These are phyloP conservation scores for Termitomyces sp. DNA, from an alignment of 768 basidiomycete species.

Conservation along the genomic window DNA sequence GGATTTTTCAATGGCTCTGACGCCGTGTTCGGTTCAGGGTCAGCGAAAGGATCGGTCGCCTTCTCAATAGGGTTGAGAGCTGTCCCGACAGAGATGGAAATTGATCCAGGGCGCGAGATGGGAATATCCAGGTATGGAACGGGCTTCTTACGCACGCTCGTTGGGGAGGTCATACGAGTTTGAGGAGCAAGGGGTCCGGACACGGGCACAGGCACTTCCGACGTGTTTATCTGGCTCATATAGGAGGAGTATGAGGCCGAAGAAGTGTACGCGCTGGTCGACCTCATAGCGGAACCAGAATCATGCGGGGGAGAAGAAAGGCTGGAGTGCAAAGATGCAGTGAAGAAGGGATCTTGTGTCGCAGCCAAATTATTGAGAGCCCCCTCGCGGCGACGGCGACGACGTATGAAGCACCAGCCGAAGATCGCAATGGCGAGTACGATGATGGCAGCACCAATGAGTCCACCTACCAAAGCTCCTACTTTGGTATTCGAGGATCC, in stretches of 20 bases:
- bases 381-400: constrained; percentile 15
- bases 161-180: neutral
- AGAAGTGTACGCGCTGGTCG: neutral
- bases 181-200: neutral
- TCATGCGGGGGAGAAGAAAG: neutral
- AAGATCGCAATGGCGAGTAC: constrained; percentile 12
- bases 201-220: neutral
- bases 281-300: neutral
- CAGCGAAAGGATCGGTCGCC: constrained; percentile 13
- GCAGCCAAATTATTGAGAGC: constrained; percentile 1
- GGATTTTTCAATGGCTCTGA: constrained; percentile 7
- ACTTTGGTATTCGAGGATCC: constrained; percentile 5
- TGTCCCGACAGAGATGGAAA: neutral
- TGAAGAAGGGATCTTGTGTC: constrained; percentile 8
- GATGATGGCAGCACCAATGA: constrained; percentile 13
- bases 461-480: constrained; percentile 15
- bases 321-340: neutral
- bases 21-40: constrained; percentile 1
- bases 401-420: constrained; percentile 10
- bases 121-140: constrained; percentile 13
- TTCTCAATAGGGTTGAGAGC: constrained; percentile 1
- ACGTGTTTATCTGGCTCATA: neutral
- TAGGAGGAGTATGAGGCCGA: neutral
- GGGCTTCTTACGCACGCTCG: constrained; percentile 12
- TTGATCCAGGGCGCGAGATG: neutral